Base-by-base conservation (phyloP, 257 asterid genomes). In the Lithospermum erythrorhizon region DNA sequence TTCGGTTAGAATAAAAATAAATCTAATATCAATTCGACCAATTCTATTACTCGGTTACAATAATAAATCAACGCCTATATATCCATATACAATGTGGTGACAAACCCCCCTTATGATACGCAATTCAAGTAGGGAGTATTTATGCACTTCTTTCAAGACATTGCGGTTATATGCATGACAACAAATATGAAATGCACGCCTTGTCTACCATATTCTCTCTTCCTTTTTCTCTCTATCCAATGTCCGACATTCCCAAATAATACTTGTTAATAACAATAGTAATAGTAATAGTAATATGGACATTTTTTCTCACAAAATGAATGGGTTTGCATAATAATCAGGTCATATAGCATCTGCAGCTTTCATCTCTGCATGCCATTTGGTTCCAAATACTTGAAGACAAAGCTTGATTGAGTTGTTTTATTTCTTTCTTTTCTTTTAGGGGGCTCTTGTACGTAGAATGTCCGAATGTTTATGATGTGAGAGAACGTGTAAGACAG, bases 401-500 rank as follows among this genome's bases (percentile, higher is more conserved):
- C 80, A 75, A 71, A 72, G 53, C 14, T 47, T 56, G 68, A 57
- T 58, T 59, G 57, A 70, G 66, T 60, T 23, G 70, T 48, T 29
- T 56, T 29, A 9, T 51, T 47, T 29, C 5, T n/a, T 11, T 0
- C 32, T 57, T 56, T 61, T 61, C 19, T 24, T 37, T 4, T 45
- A 15, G 37, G 71, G 56, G 54, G 51, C 48, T 63, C 45, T 61
- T 59, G 77, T 27, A 27, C 32, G 32, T 67, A 76, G 65, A 64
- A 73, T 74, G 82, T 76, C 76, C 73, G 60, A 71, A 59, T 75
- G 75, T 69, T 73, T 76, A 57, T 61, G 21, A 79, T 60, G 19
- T 51, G 66, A 29, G 70, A 67, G 66, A 74, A 87, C 78, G 79
- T 81, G 91, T 81, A 70, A 54, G 78, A 52, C 52, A 64, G 75